Conservation (phyloP, 345 rosid species). For the Gossypium rotundifolium region DNA sequence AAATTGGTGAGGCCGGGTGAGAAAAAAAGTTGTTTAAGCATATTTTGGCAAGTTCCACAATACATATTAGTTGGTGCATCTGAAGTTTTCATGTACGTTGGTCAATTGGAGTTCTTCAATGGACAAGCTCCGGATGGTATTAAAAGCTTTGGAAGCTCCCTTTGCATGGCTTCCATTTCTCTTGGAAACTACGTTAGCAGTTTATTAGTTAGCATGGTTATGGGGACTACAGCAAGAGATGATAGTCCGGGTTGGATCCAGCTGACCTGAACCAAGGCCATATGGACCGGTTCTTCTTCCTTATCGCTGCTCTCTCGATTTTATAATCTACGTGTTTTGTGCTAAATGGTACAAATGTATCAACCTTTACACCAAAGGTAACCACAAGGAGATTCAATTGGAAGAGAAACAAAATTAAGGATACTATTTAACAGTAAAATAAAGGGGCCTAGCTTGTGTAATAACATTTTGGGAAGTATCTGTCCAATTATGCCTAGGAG, state of each 20-base stretch:
- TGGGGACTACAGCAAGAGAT: slow-evolving; percentile 53
- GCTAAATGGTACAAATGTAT: slow-evolving; percentile 76
- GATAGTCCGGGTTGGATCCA: slow-evolving; percentile 64
- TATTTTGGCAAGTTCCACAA: slow-evolving; percentile 89
- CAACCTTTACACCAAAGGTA: slow-evolving; percentile 32
- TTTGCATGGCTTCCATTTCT: slow-evolving; percentile 95
- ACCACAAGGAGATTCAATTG: slow-evolving; percentile 14
- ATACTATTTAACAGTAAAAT: background rate
- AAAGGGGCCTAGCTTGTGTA: background rate
- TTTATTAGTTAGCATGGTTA: slow-evolving; percentile 64
- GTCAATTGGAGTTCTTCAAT: slow-evolving; percentile 85
- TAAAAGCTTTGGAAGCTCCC: slow-evolving; percentile 91
- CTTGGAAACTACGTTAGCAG: slow-evolving; percentile 83
- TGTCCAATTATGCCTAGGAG: background rate
- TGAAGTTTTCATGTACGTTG: slow-evolving; percentile 91
- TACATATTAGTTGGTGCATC: slow-evolving; percentile 73
- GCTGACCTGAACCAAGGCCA: slow-evolving; percentile 62
- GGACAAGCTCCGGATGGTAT: slow-evolving; percentile 89
- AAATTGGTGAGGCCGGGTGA: slow-evolving; percentile 34
- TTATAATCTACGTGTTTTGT: slow-evolving; percentile 47
- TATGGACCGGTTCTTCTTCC: slow-evolving; percentile 72
- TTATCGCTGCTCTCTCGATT: slow-evolving; percentile 55
- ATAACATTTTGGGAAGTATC: background rate
- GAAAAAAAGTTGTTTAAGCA: slow-evolving; percentile 53
- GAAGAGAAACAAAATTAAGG: slow-evolving; percentile 9